Evolutionary conservation across 208 protist genomes (phyloP), one percentile per base, ranked within the genome.

Genomic region (Spongospora subterranea): DNA sequence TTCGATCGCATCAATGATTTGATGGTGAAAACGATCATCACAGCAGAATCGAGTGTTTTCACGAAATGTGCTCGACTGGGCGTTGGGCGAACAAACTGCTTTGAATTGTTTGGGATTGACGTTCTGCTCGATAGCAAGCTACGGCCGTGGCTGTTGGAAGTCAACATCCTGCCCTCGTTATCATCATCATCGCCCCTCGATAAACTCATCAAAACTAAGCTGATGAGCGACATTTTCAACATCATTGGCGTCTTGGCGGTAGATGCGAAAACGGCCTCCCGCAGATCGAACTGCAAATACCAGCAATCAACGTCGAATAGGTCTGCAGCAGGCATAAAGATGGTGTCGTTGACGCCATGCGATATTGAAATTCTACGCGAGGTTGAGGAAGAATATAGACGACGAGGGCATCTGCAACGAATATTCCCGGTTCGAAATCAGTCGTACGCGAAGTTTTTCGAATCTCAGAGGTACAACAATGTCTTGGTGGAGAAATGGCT

Each of bases 21-120:
- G 43, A 32, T 90, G 0, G 64, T 40, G 17, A 50, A 88, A 6
- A 93, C 92, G 45, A 20, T 93, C 20, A 90, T 93, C 45, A 46
- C 90, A 0, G 90, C 89, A 6, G 53, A 77, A 0, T 0, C 46
- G 0, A 88, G 46, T 13, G 93, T 95, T 29, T 24, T 76, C 0
- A 91, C 93, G 41, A 46, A 92, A 24, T 89, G 91, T 24, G 65
- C 50, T 35, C 71, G 45, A 17, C 40, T 92, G 0, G 50, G 64
- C n/a, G 40, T 46, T 32, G 77, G 88, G 32, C 65, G 71, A 11
- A 88, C 88, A 20, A 71, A 91, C 38, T 98, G 97, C 94, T 98
- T 98, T 92, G 97, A 99, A 94, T 92, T 99, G n/a, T 95, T 98
- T 43, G 98, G 98, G 29, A 98, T 98, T 91, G 98, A 99, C 92